Percentiles rank a stretch among this genome's conserved stretches.
These are phyloP conservation scores for Hypoxylon sp. DNA, from an alignment of 2,329 filamentous ascomycete genomes.

Conservation along the genomic window DNA sequence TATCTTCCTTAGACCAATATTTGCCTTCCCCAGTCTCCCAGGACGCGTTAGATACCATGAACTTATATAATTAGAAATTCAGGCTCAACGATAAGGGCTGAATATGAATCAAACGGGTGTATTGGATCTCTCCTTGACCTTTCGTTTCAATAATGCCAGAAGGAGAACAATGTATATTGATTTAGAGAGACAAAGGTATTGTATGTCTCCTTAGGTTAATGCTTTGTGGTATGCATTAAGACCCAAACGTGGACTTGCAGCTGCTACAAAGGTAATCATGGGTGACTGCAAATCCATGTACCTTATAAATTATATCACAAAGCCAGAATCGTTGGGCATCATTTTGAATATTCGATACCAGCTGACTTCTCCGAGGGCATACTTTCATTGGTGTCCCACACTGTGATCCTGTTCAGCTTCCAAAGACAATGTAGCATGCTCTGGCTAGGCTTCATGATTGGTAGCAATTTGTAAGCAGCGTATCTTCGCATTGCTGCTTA, in stretches of 20 bases:
- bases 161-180: neutral
- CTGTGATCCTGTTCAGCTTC: neutral
- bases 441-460: neutral
- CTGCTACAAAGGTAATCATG: neutral
- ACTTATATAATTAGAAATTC: too few relatives aligned
- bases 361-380: neutral
- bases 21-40: too few relatives aligned
- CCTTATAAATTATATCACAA: neutral
- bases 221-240: neutral
- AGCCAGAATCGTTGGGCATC: neutral
- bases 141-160: neutral
- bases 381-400: neutral
- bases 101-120: too few relatives aligned
- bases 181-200: neutral
- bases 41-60: too few relatives aligned
- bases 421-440: constrained; percentile 3
- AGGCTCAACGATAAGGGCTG: too few relatives aligned
- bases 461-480: neutral
- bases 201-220: neutral
- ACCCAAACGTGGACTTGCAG: neutral
- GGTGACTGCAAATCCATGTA: neutral
- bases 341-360: neutral
- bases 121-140: neutral
- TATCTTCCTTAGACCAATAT: neutral
- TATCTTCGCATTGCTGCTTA: neutral